Evolutionary conservation across 1,139 yeast genomes (phyloP), one percentile per base, ranked within the genome.

Genomic region (Scheffersomyces segobiensis): DNA sequence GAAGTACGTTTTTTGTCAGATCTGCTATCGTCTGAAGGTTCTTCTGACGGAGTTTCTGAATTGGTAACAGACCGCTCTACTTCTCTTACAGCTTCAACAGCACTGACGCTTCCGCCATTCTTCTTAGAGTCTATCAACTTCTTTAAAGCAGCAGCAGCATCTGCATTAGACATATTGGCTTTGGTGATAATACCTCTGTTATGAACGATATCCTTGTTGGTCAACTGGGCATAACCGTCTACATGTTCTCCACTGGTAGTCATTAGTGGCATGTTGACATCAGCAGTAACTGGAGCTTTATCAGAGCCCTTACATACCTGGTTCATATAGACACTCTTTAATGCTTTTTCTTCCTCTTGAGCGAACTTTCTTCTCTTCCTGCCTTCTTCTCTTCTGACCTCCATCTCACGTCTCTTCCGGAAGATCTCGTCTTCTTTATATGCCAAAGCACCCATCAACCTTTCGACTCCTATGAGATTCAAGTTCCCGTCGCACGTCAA

Each of bases 401-500:
- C 97, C 57, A 82, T 83, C 46, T 87, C 90, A 64, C 86, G 87
- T 64, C 91, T 82, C 57, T 82, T 82, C 59, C 85, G 80, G 74
- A 95, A 91, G 56, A 95, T 91, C n/a, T 83, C 88, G 57, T 86
- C 90, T 69, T 95, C 99, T 69, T 88, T 88, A 50, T 77, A 69
- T 5, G 95, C 91, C 58, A 96, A 79, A 42, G 82, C 85, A 46
- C 75, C 72, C 76, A 96, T 77, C 61, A 96, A 76, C 53, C 81
- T 78, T 66, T 93, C 97, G 3, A 92, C 97, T 58, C 93, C 86
- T 52, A 82, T 84, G 54, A 93, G 74, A 69, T 93, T 87, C 54
- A 96, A 82, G 19, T 79, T 79, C 47, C 99, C 99, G 71, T 95
- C 99, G 67, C 95, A 87, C 0, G 98, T 93, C 68, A 95, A 83